These are phyloP conservation scores for Naganishia antarctica DNA, from an alignment of 768 basidiomycete species.

Conservation along the genomic window DNA sequence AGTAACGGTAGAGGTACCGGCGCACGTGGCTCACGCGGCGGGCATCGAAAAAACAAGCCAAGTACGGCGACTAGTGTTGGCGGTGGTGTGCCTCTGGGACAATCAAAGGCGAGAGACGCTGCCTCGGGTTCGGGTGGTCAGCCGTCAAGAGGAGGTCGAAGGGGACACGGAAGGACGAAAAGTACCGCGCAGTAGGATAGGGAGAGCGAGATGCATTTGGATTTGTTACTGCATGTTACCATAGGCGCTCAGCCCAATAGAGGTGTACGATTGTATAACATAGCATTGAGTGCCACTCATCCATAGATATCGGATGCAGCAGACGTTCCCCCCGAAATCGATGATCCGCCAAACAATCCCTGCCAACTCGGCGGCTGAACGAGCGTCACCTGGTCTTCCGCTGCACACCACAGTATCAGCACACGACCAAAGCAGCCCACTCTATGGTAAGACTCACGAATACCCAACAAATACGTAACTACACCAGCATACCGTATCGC, in stretches of 20 bases:
- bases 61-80: neutral
- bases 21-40: neutral
- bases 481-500: slow-evolving; percentile 8
- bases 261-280: neutral
- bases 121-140: too few species aligned
- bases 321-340: slow-evolving; percentile 1
- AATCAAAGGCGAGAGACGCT: too few species aligned
- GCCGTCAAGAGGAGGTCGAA: neutral
- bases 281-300: neutral
- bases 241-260: too few species aligned
- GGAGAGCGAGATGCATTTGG: neutral
- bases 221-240: too few species aligned
- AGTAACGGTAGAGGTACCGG: neutral
- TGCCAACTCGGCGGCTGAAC: slow-evolving; percentile 12
- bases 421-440: too few species aligned
- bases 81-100: too few species aligned
- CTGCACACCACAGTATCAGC: too few species aligned
- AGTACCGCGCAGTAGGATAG: neutral
- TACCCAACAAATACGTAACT: slow-evolving; percentile 11
- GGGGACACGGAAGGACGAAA: slow-evolving; percentile 1
- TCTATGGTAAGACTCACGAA: neutral
- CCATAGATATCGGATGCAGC: slow-evolving; percentile 13
- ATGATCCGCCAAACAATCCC: slow-evolving; percentile 10
- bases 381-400: neutral
- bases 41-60: neutral